Base-by-base conservation (phyloP, 306 rosid genomes). In the Prunus persica region DNA sequence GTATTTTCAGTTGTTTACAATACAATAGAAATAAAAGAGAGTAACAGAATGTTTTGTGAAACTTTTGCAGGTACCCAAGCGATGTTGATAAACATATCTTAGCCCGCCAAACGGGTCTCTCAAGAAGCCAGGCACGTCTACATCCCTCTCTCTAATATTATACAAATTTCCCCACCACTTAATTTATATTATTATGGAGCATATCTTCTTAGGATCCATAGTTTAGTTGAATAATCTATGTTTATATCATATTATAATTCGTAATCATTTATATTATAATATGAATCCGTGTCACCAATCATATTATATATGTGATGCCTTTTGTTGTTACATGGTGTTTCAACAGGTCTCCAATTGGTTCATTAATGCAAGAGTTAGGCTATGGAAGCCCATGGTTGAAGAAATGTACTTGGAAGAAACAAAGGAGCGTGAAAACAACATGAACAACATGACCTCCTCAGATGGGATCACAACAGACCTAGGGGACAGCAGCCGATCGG, bases 311-410 rank as follows among this genome's bases (percentile, higher is more conserved):
- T 61, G 61, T 65, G 61, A 66, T 22, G 22, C 19, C 12, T 28
- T 71, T 82, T 86, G 74, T 71, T 72, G 80, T 69, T 49, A 57
- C 72, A 5, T 51, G 30, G 57, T 20, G 16, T 65, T 63, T 57
- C n/a, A 38, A 73, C 83, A 94, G 98, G 98, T 94, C 13, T 94
- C 98, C 12, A 94, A 94, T 82, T 94, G 98, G 98, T 94, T 94
- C 81, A 94, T 94, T 19, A 94, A 94, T 69, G 98, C 98, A 34
- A 90, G 98, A 79, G 98, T 94, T 83, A 87, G 98, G 57, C 88
- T 94, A 2, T 94, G 98, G 98, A 94, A 94, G 77, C 98, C 98
- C n/a, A 94, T 94, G 98, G 96, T 94, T 19, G 98, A 94, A 73
- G 97, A 91, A 74, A 91, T 94, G 98, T 92, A 94, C 86, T 0